phyloP scores from a whole-genome alignment of 2,329 filamentous ascomycete genomes.

The Diaporthe citrichinensis region DNA sequence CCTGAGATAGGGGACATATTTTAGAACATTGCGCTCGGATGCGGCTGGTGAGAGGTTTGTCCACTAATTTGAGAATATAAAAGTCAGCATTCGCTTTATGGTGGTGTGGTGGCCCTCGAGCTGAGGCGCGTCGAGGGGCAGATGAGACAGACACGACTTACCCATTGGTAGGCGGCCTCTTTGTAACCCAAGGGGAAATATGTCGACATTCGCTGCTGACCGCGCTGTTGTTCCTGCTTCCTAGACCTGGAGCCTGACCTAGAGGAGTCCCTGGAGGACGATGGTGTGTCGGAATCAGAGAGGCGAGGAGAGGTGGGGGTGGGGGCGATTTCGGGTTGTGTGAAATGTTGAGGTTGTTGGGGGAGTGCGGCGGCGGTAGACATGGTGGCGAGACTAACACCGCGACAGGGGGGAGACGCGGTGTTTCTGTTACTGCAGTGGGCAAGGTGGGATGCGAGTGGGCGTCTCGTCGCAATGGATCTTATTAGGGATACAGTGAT shows the following conservation, averaged over 20 bases:
- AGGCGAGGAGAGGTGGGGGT: conserved; percentile 7
- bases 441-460: conserved; percentile 3
- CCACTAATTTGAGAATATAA: conserved; percentile 73
- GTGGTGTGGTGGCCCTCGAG: conserved; percentile 32
- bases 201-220: conserved; percentile 61
- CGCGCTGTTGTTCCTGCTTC: conserved; percentile 26
- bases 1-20: conserved; percentile 86
- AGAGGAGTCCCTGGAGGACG: conserved; percentile 33
- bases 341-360: conserved; percentile 43
- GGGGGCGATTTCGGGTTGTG: conserved; percentile 6
- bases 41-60: conserved; percentile 82
- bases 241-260: conserved; percentile 32
- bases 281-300: conserved; percentile 27
- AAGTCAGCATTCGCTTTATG: conserved; percentile 4
- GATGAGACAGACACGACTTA: conserved; percentile 57
- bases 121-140: neutral
- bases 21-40: conserved; percentile 91
- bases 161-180: conserved; percentile 93
- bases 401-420: conserved; percentile 1
- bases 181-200: conserved; percentile 93
- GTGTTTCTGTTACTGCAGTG: conserved; percentile 30
- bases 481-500: neutral
- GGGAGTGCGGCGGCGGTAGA: conserved; percentile 46
- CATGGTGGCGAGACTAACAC: conserved; percentile 46
- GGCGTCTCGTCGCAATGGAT: neutral